These are phyloP conservation scores for Psilocybe subaeruginosa DNA, from an alignment of 768 basidiomycete genomes.

Conservation along the genomic window DNA sequence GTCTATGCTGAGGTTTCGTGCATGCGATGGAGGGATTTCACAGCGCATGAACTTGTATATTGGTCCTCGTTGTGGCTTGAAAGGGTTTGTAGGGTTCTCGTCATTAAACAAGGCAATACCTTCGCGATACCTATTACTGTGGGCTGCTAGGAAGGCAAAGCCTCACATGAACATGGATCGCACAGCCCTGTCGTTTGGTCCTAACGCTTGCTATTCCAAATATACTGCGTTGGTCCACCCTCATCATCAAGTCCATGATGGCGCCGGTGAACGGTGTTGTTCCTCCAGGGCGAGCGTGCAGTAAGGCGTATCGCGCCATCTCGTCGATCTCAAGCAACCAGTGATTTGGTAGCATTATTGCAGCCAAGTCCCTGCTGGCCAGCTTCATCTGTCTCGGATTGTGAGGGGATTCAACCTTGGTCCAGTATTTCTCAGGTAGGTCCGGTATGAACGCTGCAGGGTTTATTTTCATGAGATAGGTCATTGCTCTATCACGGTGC, in stretches of 20 bases:
- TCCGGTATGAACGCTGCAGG: not conserved
- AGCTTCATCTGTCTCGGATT: not conserved
- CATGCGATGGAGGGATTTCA: not conserved
- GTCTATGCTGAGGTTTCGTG: not conserved
- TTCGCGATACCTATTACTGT: not conserved
- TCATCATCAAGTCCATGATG: not conserved
- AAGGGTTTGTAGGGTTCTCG: not conserved
- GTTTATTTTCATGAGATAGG: not conserved
- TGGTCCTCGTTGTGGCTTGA: constrained; percentile 1
- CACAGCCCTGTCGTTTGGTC: not conserved
- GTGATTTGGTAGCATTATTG: not conserved
- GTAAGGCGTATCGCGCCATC: not conserved
- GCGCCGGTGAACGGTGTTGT: not conserved
- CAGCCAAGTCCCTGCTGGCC: too few relatives aligned
- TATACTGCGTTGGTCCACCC: not conserved
- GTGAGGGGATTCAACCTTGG: not conserved
- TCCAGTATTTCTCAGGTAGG: not conserved
- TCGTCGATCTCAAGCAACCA: not conserved
- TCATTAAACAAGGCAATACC: not conserved
- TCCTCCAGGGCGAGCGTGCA: not conserved
- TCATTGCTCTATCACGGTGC: not conserved
- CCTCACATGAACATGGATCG: not conserved
- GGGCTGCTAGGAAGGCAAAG: not conserved
- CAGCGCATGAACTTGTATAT: not conserved
- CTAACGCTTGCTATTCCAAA: not conserved